Evolutionary conservation across 768 basidiomycete genomes (phyloP), one percentile per base, ranked within the genome.

Genomic region (Kwoniella heveanensis): DNA sequence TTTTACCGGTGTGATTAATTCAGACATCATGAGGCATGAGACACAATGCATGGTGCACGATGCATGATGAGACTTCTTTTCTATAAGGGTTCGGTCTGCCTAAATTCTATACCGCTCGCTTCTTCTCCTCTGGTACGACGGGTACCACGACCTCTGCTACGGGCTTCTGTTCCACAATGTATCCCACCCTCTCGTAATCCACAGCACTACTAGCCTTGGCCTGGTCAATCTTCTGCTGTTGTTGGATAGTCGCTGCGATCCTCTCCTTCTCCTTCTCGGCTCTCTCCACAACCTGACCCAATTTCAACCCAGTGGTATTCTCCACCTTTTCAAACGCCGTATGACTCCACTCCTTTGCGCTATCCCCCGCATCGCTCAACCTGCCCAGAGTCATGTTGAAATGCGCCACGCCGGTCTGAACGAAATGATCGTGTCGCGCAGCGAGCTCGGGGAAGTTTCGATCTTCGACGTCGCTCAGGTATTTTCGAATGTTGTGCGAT

Each of bases 401-500:
- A 44, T 76, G 60, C 22, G 66, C 66, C 8, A 68, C 47, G 7
- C 76, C 52, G 21, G 62, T 67, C 17, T 60, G 39, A 52, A 73
- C 69, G 37, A 82, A 51, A 21, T 66, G 62, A 39, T 75, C 73
- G 74, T 92, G 89, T 65, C 86, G 85, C 69, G 87, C 82, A 1
- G 90, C 87, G 8, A 91, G 64, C 0, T 81, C 78, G 0, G 93
- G 93, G 71, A 87, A 81, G 77, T 91, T 86, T 1, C 77, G 77
- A 22, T 87, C 86, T 80, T 96, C 93, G 51, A 94, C 82, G 13
- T 83, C 83, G 36, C 85, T 85, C 50, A 87, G 77, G 82, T 90
- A 92, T 1, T 71, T 77, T 12, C 84, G 83, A 68, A 94, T 79
- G 74, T 93, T 93, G 59, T 80, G 69, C 1, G 89, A 84, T 6